phyloP scores from a whole-genome alignment of 495 filamentous ascomycete genomes.

The Trichoderma gamsii region DNA sequence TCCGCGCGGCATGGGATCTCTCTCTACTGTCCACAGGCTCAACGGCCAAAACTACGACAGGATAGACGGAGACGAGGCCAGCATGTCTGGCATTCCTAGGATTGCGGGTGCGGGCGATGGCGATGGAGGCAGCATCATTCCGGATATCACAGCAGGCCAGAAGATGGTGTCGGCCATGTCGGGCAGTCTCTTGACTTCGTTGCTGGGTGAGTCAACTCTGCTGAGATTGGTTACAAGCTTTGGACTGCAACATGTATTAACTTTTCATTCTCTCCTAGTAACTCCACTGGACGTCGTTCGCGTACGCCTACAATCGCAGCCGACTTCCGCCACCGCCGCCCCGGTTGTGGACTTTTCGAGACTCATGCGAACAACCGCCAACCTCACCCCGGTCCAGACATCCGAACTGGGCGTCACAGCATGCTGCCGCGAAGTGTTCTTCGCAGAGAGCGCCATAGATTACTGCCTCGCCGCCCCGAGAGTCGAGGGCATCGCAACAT shows the following conservation, averaged over 20 bases:
- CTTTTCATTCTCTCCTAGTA: constrained; percentile 46
- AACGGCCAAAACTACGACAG: constrained; percentile 25
- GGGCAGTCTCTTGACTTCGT: constrained; percentile 80
- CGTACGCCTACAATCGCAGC: constrained; percentile 85
- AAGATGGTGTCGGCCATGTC: constrained; percentile 92
- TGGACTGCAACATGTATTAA: neutral
- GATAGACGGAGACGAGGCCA: constrained; percentile 23
- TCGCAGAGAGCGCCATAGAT: constrained; percentile 78
- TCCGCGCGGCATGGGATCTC: constrained; percentile 1
- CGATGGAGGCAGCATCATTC: constrained; percentile 26
- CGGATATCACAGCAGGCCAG: constrained; percentile 68
- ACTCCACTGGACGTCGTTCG: constrained; percentile 96
- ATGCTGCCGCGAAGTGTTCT: constrained; percentile 96
- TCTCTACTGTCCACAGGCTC: constrained; percentile 20
- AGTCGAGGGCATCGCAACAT: constrained; percentile 25
- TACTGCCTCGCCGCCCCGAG: constrained; percentile 61
- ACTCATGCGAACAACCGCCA: constrained; percentile 26
- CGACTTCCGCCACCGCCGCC: constrained; percentile 33
- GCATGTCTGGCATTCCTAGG: constrained; percentile 22
- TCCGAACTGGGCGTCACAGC: constrained; percentile 85
- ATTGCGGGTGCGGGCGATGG: constrained; percentile 24
- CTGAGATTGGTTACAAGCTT: neutral
- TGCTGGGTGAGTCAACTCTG: constrained; percentile 61
- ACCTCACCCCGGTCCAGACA: constrained; percentile 54
- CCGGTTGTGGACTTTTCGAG: constrained; percentile 25